Evolutionary conservation across 257 asterid species (phyloP).

Genomic region (Lycium barbarum): DNA sequence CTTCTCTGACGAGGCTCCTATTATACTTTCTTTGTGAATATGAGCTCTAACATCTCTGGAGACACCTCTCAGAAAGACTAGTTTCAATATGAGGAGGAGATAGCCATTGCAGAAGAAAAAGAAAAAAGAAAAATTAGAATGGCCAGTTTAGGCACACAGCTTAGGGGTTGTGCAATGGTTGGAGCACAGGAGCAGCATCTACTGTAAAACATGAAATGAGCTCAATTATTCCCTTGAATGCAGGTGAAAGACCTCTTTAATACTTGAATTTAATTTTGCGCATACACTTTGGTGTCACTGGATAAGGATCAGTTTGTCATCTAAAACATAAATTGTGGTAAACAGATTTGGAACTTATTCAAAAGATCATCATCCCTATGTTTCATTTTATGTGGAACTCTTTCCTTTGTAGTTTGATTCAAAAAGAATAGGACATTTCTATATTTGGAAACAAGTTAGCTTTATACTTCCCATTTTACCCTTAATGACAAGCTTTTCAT

Average conservation of each 20-base stretch:
- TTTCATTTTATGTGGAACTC: not conserved
- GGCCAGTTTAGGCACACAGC: not conserved
- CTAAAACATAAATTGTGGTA: not conserved
- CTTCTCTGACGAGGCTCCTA: not conserved
- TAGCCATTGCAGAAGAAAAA: not conserved
- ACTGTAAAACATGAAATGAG: conserved; percentile 14
- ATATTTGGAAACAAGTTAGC: not conserved
- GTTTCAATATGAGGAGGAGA: not conserved
- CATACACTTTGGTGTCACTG: not conserved
- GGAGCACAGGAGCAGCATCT: not conserved
- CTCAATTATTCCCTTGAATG: conserved; percentile 15
- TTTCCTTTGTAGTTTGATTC: conserved; percentile 3
- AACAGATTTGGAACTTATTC: not conserved
- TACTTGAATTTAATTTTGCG: not conserved
- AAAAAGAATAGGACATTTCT: not conserved
- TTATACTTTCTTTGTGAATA: not conserved
- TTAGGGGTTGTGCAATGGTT: not conserved
- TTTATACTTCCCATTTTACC: not conserved
- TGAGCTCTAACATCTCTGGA: conserved; percentile 5
- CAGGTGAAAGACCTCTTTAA: not conserved
- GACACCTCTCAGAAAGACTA: not conserved
- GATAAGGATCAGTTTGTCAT: conserved; percentile 1
- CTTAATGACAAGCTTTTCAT: not conserved
- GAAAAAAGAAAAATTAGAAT: not conserved
- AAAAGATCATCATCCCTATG: not conserved